Evolutionary conservation across 2,329 filamentous ascomycete species (phyloP).

Genomic region (Westerdykella sp.): DNA sequence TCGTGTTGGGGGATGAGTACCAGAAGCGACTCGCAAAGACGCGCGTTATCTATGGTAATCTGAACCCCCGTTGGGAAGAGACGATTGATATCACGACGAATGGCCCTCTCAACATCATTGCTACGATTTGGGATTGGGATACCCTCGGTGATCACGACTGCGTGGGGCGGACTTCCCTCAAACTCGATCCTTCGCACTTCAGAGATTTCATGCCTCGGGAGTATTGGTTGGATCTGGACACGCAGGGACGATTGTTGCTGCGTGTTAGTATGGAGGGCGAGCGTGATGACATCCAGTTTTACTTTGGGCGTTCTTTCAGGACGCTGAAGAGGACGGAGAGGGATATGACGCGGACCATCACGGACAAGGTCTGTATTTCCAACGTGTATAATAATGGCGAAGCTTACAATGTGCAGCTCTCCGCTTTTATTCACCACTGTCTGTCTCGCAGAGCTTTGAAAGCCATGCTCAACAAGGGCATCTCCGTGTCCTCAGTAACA

Average conservation of each 20-base stretch:
- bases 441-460: conserved; percentile 77
- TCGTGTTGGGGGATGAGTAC: conserved; percentile 94
- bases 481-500: conserved; percentile 66
- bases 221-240: conserved; percentile 96
- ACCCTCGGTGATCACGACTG: conserved; percentile 96
- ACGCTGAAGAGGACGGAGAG: conserved; percentile 91
- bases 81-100: conserved; percentile 92
- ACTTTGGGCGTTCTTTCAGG: conserved; percentile 94
- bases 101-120: conserved; percentile 86
- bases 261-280: conserved; percentile 98
- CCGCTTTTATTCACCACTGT: conserved; percentile 84
- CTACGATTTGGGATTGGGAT: conserved; percentile 98
- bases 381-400: conserved; percentile 1
- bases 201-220: conserved; percentile 91
- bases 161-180: conserved; percentile 91
- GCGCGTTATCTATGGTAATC: conserved; percentile 77
- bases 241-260: conserved; percentile 81
- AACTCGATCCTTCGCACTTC: conserved; percentile 96
- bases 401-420: conserved; percentile 54
- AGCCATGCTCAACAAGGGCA: conserved; percentile 65
- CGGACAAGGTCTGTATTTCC: conserved; percentile 69
- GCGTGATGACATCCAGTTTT: conserved; percentile 95
- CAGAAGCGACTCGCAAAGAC: conserved; percentile 96
- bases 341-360: conserved; percentile 97
- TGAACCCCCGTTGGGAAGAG: conserved; percentile 97